A percentile compares a stretch with the other conserved stretches of the same genome.
These are phyloP conservation scores for Macroventuria anomochaeta DNA, from an alignment of 2,329 filamentous ascomycete genomes.

Conservation along the genomic window DNA sequence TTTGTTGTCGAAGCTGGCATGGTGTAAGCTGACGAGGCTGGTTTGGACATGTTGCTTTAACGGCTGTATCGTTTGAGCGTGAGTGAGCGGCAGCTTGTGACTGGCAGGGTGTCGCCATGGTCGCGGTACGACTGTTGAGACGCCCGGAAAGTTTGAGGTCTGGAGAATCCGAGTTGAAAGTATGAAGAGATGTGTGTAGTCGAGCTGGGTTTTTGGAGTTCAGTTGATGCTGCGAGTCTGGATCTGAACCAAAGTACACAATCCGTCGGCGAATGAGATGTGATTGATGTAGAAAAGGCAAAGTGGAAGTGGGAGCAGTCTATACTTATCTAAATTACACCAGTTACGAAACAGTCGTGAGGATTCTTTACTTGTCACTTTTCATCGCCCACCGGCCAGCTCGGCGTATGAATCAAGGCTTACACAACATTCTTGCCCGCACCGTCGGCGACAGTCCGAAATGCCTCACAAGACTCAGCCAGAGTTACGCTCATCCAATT, in stretches of 20 bases:
- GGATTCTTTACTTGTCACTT: conserved; percentile 11
- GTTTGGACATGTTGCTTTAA: conserved; percentile 7
- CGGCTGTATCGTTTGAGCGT: conserved; percentile 11
- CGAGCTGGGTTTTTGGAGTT: background rate
- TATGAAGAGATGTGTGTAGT: background rate
- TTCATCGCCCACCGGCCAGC: conserved; percentile 1
- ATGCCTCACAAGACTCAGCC: conserved; percentile 5
- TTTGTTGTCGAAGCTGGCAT: conserved; percentile 13
- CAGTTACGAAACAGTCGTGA: conserved; percentile 3
- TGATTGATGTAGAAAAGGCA: background rate
- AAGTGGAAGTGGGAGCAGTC: background rate
- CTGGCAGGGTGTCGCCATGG: conserved; percentile 11
- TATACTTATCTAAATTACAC: background rate
- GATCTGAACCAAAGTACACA: no score
- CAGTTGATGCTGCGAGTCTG: background rate
- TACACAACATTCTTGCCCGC: conserved; percentile 7
- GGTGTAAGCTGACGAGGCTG: conserved; percentile 12
- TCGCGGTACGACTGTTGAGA: background rate
- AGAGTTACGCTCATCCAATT: background rate
- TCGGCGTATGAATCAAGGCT: conserved; percentile 11
- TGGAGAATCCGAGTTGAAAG: background rate
- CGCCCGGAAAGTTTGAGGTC: no score
- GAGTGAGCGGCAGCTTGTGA: conserved; percentile 2
- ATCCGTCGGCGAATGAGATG: no score
- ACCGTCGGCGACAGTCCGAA: conserved; percentile 17